Evolutionary conservation across 148 eudicot species (phyloP), one percentile per base, ranked within the genome.

Genomic region (Rhododendron simsii): DNA sequence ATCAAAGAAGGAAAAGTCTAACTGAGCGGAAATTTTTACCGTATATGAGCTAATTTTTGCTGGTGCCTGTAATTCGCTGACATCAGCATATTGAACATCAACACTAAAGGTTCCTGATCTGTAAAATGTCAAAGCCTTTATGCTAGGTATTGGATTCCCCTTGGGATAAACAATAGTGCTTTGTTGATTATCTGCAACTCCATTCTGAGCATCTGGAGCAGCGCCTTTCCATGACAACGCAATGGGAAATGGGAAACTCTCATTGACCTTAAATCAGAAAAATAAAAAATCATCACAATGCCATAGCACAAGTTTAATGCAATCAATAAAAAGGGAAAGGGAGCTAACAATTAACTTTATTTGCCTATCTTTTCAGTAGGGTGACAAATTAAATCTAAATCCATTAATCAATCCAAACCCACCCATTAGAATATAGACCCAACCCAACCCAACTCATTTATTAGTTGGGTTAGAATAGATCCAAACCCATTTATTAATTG

Each of bases 61-160:
- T 5, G 96, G 94, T 85, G 93, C 95, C 88, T 92, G 93, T 89
- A 95, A 37, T 86, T 97, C 99, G 84, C 91, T 93, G 79, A 88
- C 92, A 91, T 97, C 98, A 83, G 94, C 95, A 90, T 97, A 97
- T 30, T 91, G 98, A 74, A 93, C 89, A 89, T 97, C 98, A 4
- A 94, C 83, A 50, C 92, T 67, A 73, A 97, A 89, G 47, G 98
- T 94, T 79, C 93, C 96, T 12, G 98, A 90, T 85, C 95, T 90
- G 47, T 91, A 89, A 81, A 97, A 91, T 44, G 98, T 93, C 83
- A 97, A 85, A 80, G 98, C 98, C 92, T 95, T 97, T 50, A 92
- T 85, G 89, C 93, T 93, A 15, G 99, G 99, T 65, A 97, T 87
- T 28, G 92, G 89, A 91, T 93, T 93, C 51, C 99, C 99, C 85